Conservation (phyloP, 2,329 filamentous ascomycete species). For the Fusarium chuoi region DNA sequence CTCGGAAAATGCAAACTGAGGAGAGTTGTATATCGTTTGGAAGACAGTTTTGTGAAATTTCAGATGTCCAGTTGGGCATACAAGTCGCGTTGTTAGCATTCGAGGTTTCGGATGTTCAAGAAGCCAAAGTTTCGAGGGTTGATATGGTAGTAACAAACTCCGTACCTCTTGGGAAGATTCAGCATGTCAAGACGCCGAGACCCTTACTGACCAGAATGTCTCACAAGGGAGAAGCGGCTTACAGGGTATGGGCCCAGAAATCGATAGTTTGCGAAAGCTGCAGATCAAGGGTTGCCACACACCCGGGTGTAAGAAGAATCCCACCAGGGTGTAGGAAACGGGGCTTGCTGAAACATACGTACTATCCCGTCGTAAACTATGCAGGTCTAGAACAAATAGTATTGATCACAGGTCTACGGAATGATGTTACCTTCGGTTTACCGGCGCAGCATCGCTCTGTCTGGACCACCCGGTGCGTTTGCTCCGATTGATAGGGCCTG, state of each 20-base stretch:
- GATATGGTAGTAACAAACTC: no score
- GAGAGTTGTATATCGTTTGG: no score
- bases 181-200: not conserved
- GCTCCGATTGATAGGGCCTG: not conserved
- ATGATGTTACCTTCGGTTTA: fast-evolving
- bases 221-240: fast-evolving
- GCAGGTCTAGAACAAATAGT: not conserved
- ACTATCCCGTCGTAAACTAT: not conserved
- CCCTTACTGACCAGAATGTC: not conserved
- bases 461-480: not conserved
- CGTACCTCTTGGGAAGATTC: fast-evolving
- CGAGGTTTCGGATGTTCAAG: no score
- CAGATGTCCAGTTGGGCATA: no score
- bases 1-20: no score
- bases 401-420: not conserved
- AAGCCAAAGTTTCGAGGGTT: no score
- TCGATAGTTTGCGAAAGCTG: not conserved
- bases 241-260: fast-evolving
- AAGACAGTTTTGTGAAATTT: no score
- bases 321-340: not conserved
- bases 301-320: not conserved
- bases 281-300: not conserved
- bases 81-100: no score
- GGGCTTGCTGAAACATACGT: not conserved
- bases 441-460: not conserved